A percentile compares a stretch with the other conserved stretches of the same genome.
These are phyloP conservation scores for Taiwanofungus camphoratus DNA, from an alignment of 1,284 basidiomycete genomes.

Conservation along the genomic window DNA sequence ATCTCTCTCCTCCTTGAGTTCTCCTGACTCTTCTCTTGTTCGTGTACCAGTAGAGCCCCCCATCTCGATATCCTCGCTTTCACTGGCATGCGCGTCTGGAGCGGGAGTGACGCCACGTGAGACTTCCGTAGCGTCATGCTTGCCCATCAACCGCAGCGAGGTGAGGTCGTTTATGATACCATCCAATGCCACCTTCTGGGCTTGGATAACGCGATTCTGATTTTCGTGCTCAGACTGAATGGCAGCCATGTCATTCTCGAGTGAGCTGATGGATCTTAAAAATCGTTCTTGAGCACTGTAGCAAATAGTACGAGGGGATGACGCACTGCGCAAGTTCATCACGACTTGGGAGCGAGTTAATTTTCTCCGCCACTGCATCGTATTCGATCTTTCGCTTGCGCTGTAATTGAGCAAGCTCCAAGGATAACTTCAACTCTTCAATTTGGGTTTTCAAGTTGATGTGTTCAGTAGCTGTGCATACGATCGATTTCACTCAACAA, in stretches of 20 bases:
- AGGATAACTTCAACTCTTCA: constrained; percentile 61
- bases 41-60: constrained; percentile 23
- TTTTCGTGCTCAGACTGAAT: constrained; percentile 69
- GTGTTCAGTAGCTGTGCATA: constrained; percentile 58
- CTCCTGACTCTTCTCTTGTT: constrained; percentile 29
- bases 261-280: constrained; percentile 54
- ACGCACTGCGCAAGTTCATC: constrained; percentile 69
- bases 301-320: constrained; percentile 2
- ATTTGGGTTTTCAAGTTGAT: constrained; percentile 61
- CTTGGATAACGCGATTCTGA: constrained; percentile 57
- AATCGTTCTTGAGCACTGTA: neutral
- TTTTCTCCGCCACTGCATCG: constrained; percentile 73
- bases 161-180: constrained; percentile 55
- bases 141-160: constrained; percentile 58
- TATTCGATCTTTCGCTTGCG: constrained; percentile 78
- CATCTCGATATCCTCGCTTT: constrained; percentile 34
- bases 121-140: constrained; percentile 41
- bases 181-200: constrained; percentile 64
- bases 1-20: constrained; percentile 33
- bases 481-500: constrained; percentile 11
- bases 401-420: constrained; percentile 73
- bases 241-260: constrained; percentile 73
- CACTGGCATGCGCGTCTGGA: constrained; percentile 34
- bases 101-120: constrained; percentile 32
- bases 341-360: constrained; percentile 69